These are phyloP conservation scores for Jasminum sambac DNA, from an alignment of 257 asterid species.

Conservation along the genomic window DNA sequence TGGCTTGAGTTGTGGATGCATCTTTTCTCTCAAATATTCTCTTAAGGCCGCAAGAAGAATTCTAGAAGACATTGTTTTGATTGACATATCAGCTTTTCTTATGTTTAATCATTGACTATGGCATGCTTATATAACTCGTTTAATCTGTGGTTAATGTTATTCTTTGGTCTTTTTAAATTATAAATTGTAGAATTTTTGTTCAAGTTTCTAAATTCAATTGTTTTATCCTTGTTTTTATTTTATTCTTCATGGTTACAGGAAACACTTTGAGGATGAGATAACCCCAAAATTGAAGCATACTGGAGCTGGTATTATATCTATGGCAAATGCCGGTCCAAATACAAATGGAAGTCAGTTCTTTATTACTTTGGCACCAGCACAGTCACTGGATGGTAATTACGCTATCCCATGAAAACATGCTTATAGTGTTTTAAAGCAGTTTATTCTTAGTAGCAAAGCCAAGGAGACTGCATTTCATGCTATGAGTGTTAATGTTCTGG, in stretches of 20 bases:
- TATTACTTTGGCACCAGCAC: constrained; percentile 92
- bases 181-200: neutral
- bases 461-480: neutral
- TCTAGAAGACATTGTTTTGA: neutral
- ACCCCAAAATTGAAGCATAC: constrained; percentile 85
- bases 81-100: neutral
- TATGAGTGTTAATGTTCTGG: neutral
- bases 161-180: neutral
- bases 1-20: neutral
- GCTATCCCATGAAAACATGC: constrained; percentile 6
- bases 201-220: neutral
- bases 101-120: neutral
- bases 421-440: constrained; percentile 4
- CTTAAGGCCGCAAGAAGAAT: neutral
- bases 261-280: constrained; percentile 93
- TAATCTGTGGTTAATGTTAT: neutral
- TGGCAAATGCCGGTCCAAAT: constrained; percentile 99
- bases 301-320: constrained; percentile 95
- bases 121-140: neutral
- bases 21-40: neutral
- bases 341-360: constrained; percentile 99
- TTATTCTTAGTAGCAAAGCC: neutral
- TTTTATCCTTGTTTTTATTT: neutral
- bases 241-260: constrained; percentile 39
- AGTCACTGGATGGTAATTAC: constrained; percentile 79